Evolutionary conservation across 139 green algal genomes (phyloP), one percentile per base, ranked within the genome.

Genomic region (Haematococcus lacustris): DNA sequence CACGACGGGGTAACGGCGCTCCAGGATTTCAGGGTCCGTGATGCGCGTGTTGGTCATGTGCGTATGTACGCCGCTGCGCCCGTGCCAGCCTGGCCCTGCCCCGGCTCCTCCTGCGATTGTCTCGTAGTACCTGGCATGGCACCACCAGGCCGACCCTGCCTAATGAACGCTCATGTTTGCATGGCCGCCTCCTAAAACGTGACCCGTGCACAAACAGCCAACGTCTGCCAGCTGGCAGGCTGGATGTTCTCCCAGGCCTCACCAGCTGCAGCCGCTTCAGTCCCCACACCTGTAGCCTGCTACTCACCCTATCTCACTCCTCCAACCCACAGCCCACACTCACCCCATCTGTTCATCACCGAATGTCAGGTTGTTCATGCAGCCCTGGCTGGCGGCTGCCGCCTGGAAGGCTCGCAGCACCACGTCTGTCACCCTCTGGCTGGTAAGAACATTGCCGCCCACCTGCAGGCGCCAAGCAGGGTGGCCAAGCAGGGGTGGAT

Each of bases 41-140:
- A 98, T 97, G 37, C 93, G 87, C 21, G 94, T 98, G 85, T 98
- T 98, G 78, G 95, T 99, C 95, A 99, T 99, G 90, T 99, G 95
- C 0, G 88, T 96, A 80, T 99, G 95, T 68, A 98, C 92, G 2
- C 91, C 95, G 76, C 76, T 89, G 64, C 88, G 88, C 30, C 95
- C 95, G 40, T 93, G 73, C 92, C 92, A 99, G 26, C 81, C 81
- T 0, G 92, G 90, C 0, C 95, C 95, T 7, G 95, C 95, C 7
- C 95, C 95, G 0, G 88, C 87, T 3, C 95, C 95, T 3, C 95
- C 95, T 0, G 88, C 92, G 30, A 99, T 94, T 1, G 95, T 99
- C 82, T 99, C 95, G 78, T 98, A 99, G 84, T 98, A 99, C 2
- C 67, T 72, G 67, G n/a, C n/a, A n/a, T n/a, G n/a, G n/a, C n/a